A percentile compares a stretch with the other conserved stretches of the same genome.
Conservation (phyloP, 163 green algal species). For the Scenedesmus sp. region DNA sequence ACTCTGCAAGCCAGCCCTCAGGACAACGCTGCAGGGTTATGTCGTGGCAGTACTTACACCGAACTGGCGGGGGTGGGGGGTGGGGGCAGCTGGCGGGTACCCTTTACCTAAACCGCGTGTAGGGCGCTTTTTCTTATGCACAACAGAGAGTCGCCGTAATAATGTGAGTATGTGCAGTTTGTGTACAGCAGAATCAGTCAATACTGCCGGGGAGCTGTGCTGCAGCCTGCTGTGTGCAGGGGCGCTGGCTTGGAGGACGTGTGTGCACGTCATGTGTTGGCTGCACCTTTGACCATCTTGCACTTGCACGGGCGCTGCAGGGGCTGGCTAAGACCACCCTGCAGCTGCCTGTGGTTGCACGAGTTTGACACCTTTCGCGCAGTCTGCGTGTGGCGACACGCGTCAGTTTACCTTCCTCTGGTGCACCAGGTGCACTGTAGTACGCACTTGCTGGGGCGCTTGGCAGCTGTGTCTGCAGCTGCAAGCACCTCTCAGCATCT, state of each 20-base stretch:
- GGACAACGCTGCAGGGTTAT: neutral
- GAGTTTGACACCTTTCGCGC: neutral
- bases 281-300: neutral
- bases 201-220: neutral
- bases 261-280: neutral
- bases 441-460: neutral
- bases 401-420: neutral
- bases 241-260: neutral
- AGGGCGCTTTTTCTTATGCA: neutral
- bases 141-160: neutral
- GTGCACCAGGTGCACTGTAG: neutral
- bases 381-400: neutral
- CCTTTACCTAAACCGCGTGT: neutral
- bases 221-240: neutral
- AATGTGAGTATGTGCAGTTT: conserved; percentile 1
- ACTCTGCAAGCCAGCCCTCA: neutral
- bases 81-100: neutral
- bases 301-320: neutral
- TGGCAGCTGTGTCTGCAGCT: neutral
- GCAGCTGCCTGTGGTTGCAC: neutral
- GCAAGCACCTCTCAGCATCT: neutral
- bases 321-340: neutral
- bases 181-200: neutral
- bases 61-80: neutral
- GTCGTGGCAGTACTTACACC: neutral